A percentile compares a stretch with the other conserved stretches of the same genome.
Evolutionary conservation across 352 stramenopile genomes (phyloP).

Genomic region (Phytophthora colocasiae): DNA sequence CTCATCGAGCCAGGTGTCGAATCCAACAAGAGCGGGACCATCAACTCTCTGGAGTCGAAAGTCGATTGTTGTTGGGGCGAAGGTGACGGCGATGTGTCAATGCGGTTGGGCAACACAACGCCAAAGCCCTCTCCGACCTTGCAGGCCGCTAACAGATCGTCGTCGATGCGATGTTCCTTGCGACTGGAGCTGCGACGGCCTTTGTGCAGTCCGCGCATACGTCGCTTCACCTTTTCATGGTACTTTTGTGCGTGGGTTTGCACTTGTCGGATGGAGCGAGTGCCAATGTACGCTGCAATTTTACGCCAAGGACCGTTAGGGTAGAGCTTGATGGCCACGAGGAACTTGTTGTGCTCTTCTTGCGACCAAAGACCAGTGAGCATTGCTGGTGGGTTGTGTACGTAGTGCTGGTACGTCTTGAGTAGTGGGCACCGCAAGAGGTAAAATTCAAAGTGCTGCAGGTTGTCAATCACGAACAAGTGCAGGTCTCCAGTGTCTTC

Average conservation of each 20-base stretch:
- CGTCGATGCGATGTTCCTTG: constrained; percentile 50
- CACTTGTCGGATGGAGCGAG: constrained; percentile 62
- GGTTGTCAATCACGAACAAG: background rate
- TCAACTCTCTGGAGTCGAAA: constrained; percentile 6
- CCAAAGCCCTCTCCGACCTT: constrained; percentile 41
- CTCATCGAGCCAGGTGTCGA: constrained; percentile 27
- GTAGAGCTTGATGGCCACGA: constrained; percentile 57
- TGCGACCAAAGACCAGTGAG: constrained; percentile 55
- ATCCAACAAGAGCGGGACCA: constrained; percentile 27
- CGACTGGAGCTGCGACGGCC: constrained; percentile 43
- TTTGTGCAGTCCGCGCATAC: constrained; percentile 54
- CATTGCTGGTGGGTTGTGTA: constrained; percentile 30
- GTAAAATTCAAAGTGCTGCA: constrained; percentile 33
- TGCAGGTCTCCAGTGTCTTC: constrained; percentile 25
- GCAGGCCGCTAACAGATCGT: constrained; percentile 45
- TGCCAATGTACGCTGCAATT: constrained; percentile 56
- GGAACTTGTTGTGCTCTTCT: constrained; percentile 70
- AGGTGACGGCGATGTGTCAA: background rate
- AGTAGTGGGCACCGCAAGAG: constrained; percentile 5
- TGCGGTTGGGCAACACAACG: constrained; percentile 29
- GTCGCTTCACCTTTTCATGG: constrained; percentile 61
- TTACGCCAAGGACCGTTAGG: constrained; percentile 62
- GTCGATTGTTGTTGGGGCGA: constrained; percentile 10
- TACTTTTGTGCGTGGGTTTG: constrained; percentile 75
- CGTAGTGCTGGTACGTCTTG: constrained; percentile 35